Percentiles rank a stretch among this genome's conserved stretches.
Conservation (phyloP, 352 stramenopile genomes). For the Phytopythium litorale region DNA sequence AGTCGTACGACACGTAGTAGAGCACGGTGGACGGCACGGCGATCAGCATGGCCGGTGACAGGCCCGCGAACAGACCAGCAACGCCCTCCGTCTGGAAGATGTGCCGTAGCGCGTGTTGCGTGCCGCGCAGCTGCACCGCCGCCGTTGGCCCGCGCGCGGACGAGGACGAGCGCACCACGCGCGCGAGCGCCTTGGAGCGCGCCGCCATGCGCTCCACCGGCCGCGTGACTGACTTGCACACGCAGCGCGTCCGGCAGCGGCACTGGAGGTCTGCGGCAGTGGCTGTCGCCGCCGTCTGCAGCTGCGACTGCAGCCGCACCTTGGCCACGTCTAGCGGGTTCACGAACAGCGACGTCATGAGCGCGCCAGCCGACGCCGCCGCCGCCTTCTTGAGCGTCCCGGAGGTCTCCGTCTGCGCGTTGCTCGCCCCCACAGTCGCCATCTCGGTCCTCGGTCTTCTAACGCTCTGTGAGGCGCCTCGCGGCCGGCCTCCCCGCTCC, state of each 20-base stretch:
- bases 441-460: slow-evolving; percentile 3
- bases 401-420: slow-evolving; percentile 11
- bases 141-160: slow-evolving; percentile 7
- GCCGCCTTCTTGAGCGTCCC: slow-evolving; percentile 66
- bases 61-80: slow-evolving; percentile 78
- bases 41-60: slow-evolving; percentile 92
- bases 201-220: slow-evolving; percentile 43
- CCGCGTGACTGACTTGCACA: slow-evolving; percentile 51
- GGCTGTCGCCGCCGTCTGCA: slow-evolving; percentile 16
- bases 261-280: slow-evolving; percentile 31
- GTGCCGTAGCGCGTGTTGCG: slow-evolving; percentile 60
- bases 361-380: slow-evolving; percentile 59
- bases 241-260: slow-evolving; percentile 40
- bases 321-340: slow-evolving; percentile 83
- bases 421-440: neutral
- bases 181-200: slow-evolving; percentile 38
- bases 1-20: slow-evolving; percentile 95
- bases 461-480: neutral
- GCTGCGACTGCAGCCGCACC: slow-evolving; percentile 75
- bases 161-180: slow-evolving; percentile 2
- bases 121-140: slow-evolving; percentile 40
- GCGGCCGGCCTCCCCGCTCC: neutral
- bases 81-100: slow-evolving; percentile 83
- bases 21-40: slow-evolving; percentile 92
- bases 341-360: slow-evolving; percentile 82